phyloP scores from a whole-genome alignment of 148 eudicot species.

The Persicaria maculosa region DNA sequence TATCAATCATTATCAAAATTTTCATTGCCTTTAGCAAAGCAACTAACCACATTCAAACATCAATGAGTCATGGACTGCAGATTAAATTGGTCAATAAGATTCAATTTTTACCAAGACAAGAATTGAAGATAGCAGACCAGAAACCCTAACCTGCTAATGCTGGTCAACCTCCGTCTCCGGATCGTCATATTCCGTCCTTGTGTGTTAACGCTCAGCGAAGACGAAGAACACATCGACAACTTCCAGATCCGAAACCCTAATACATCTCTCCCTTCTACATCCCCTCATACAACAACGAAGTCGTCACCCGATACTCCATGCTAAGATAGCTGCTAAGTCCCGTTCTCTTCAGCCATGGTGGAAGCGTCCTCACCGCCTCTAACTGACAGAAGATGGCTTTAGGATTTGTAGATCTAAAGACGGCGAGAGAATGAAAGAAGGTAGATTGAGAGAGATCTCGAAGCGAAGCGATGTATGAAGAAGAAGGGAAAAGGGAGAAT shows the following conservation, averaged over 20 bases:
- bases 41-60: not conserved
- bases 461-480: too few relatives aligned
- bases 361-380: slow-evolving; percentile 37
- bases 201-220: slow-evolving; percentile 67
- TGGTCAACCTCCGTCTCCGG: slow-evolving; percentile 52
- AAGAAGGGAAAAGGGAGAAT: too few relatives aligned
- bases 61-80: not conserved
- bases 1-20: not conserved
- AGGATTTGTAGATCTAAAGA: too few relatives aligned
- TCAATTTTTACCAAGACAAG: not conserved
- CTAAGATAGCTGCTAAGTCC: slow-evolving; percentile 68
- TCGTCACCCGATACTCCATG: slow-evolving; percentile 85
- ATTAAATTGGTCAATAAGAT: not conserved
- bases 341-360: slow-evolving; percentile 49
- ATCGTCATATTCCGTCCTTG: slow-evolving; percentile 79
- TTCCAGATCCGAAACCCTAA: slow-evolving; percentile 77
- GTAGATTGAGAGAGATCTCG: too few relatives aligned
- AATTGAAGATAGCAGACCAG: not conserved
- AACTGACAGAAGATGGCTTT: too few relatives aligned
- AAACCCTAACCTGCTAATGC: slow-evolving; percentile 63
- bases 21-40: not conserved
- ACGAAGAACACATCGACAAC: slow-evolving; percentile 79
- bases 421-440: too few relatives aligned
- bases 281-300: slow-evolving; percentile 45
- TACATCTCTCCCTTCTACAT: slow-evolving; percentile 34